These are phyloP conservation scores for Dendrocalamus sinicus DNA, from an alignment of 176 grass and related monocot species.

Conservation along the genomic window DNA sequence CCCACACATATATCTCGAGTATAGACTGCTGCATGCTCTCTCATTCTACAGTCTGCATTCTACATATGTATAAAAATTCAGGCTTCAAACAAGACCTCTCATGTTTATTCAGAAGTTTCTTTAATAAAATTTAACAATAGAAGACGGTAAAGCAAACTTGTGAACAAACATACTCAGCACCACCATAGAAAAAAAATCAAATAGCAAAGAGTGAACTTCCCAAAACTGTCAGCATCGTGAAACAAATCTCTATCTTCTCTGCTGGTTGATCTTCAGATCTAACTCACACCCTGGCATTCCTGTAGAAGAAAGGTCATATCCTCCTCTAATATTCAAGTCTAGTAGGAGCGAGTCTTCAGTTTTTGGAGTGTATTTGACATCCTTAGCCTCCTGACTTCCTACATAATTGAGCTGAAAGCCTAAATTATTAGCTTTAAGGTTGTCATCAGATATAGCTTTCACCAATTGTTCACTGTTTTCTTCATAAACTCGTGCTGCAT, in stretches of 20 bases:
- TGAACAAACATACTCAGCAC: constrained; percentile 28
- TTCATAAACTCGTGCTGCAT: constrained; percentile 39
- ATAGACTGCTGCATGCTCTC: background rate
- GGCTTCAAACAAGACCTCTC: constrained; percentile 11
- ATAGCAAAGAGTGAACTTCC: constrained; percentile 42
- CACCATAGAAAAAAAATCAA: constrained; percentile 11
- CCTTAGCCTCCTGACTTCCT: constrained; percentile 44
- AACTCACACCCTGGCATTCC: constrained; percentile 52
- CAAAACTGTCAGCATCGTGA: constrained; percentile 51
- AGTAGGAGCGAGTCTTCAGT: constrained; percentile 51
- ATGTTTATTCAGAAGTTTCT: constrained; percentile 44
- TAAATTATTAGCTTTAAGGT: constrained; percentile 50
- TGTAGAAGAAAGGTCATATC: constrained; percentile 62
- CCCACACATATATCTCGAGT: constrained; percentile 4
- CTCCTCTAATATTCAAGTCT: constrained; percentile 91
- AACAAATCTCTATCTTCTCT: constrained; percentile 44
- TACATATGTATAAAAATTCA: constrained; percentile 26
- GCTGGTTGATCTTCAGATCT: constrained; percentile 67
- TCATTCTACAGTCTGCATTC: constrained; percentile 24
- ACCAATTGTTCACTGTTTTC: constrained; percentile 44
- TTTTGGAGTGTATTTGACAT: constrained; percentile 46
- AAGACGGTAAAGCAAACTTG: constrained; percentile 42
- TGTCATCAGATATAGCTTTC: constrained; percentile 42
- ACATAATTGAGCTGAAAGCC: constrained; percentile 50
- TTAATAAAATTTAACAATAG: constrained; percentile 44